Conservation (phyloP, 345 rosid species). For the Lumnitzera littorea region DNA sequence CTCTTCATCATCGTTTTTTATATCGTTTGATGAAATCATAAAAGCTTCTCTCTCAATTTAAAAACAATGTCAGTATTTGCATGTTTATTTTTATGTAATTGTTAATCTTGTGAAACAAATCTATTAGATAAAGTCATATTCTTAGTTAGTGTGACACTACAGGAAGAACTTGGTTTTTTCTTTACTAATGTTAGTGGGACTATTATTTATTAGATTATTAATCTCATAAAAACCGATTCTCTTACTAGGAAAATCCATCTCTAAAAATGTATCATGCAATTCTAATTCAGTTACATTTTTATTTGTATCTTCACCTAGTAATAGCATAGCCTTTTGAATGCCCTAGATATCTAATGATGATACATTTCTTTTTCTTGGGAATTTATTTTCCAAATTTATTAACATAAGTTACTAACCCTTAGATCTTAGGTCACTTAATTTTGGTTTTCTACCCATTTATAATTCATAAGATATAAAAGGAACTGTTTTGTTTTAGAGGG, state of each 20-base stretch:
- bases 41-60: neutral
- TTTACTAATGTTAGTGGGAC: too few relatives aligned
- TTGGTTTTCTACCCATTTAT: neutral
- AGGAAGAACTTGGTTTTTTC: too few relatives aligned
- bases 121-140: neutral
- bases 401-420: neutral
- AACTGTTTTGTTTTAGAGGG: neutral
- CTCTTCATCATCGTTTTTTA: neutral
- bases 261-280: neutral
- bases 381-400: neutral
- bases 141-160: neutral
- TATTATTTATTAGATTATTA: neutral
- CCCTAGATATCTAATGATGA: neutral
- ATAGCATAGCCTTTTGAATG: constrained; percentile 2
- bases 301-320: neutral
- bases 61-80: neutral
- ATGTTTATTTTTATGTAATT: neutral
- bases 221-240: neutral
- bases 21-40: too few relatives aligned
- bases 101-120: neutral
- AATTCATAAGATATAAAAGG: neutral
- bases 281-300: neutral
- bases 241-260: constrained; percentile 3
- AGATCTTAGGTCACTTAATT: neutral
- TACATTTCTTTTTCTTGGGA: neutral